Base-by-base conservation (phyloP, 2,329 filamentous ascomycete genomes). In the Claviceps maximensis region DNA sequence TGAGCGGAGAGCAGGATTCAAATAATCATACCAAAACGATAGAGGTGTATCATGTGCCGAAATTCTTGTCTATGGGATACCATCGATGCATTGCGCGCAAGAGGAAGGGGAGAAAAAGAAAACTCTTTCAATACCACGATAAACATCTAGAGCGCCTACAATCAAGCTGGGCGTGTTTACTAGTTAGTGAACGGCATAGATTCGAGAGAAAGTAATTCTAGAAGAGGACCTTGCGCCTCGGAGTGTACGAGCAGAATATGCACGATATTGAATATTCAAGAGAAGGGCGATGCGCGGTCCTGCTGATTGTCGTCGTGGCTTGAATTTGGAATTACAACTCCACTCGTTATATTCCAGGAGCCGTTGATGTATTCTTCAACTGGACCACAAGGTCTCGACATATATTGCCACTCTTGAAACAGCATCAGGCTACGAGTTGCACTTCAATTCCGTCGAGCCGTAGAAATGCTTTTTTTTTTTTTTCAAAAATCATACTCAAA, bases 151-250 rank as follows among this genome's bases (percentile, higher is more conserved):
- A 19, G 45, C 21, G 31, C 8, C 47, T 25, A 9, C 6, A 3
- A 33, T 9, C 23, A 15, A 8, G 27, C 19, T 15, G 25, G 8
- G 7, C 13, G 13, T 19, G 21, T 40, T 33, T 51, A 19, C 33
- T 50, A 19, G 27, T 57, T 47, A 31, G 27, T 59, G 56, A 57
- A 59, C 55, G 50, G 58, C 58, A 50, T 29, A 27, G 23, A 31
- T 15, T 8, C 33, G 33, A 25, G 33, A 10, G 41, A 53, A 21
- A 48, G 25, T 10, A 40, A 21, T 40, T 15, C 27, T 47, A 52
- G 42, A 45, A 19, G 27, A 40, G 45, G 42, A 55, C 47, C 29
- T 5, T 19, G 36, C n/a, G 47, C 23, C 17, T 17, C 2, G 17
- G 9, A 17, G 27, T 47, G 17, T 46, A 7, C n/a, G 45, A 15